Conservation (phyloP, 2,329 filamentous ascomycete species). For the Aspergillus unguis region DNA sequence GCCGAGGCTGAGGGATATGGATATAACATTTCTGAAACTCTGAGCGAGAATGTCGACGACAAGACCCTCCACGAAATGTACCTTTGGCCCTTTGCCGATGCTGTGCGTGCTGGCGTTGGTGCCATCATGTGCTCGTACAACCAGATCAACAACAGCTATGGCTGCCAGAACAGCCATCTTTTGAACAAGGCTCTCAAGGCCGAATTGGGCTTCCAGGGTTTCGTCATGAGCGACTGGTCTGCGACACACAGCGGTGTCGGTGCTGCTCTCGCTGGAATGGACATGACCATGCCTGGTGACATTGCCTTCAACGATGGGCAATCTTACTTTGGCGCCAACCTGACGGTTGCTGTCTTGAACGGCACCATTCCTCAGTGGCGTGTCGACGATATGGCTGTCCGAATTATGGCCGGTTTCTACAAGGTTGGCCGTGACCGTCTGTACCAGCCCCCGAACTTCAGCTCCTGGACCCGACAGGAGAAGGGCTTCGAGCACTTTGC, state of each 20-base stretch:
- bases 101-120: constrained; percentile 62
- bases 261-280: constrained; percentile 65
- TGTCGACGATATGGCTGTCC: constrained; percentile 85
- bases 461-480: constrained; percentile 78
- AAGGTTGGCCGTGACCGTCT: constrained; percentile 57
- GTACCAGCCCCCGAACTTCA: constrained; percentile 69
- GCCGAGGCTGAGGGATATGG: constrained; percentile 58
- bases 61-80: constrained; percentile 63
- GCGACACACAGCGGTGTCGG: constrained; percentile 70
- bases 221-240: constrained; percentile 69
- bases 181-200: constrained; percentile 64
- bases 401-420: constrained; percentile 68
- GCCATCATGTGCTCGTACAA: constrained; percentile 72
- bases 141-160: constrained; percentile 66
- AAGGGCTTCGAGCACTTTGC: constrained; percentile 66
- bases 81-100: constrained; percentile 67
- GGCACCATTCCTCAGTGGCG: constrained; percentile 84
- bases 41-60: constrained; percentile 62
- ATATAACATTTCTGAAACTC: constrained; percentile 59
- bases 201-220: constrained; percentile 74
- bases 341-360: constrained; percentile 84
- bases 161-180: constrained; percentile 61
- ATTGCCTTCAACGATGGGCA: constrained; percentile 68
- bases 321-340: constrained; percentile 79
- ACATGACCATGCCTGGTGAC: constrained; percentile 85